Percentiles rank a stretch among this genome's conserved stretches.
Evolutionary conservation across 129 eudicot species (phyloP).

Genomic region (Chrysanthemum makinoi): DNA sequence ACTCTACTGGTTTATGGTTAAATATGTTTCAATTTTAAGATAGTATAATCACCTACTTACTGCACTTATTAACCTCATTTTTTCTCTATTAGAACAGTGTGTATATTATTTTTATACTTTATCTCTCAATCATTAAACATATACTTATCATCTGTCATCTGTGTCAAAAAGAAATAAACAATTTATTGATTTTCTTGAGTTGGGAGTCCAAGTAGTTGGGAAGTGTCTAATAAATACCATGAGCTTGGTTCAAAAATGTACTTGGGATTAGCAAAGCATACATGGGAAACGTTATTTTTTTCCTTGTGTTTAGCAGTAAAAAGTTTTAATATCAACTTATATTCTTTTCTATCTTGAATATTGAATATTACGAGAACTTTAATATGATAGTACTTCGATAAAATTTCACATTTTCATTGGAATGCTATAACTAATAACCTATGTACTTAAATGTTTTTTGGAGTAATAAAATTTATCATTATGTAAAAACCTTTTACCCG

Average conservation of each 20-base stretch:
- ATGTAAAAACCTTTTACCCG: no score
- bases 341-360: neutral
- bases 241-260: conserved; percentile 11
- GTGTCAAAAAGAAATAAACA: neutral
- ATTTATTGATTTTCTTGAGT: conserved; percentile 16
- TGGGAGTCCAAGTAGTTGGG: conserved; percentile 21
- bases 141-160: neutral
- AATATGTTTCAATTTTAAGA: no score
- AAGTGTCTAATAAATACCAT: conserved; percentile 20
- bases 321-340: neutral
- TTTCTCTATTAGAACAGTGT: no score
- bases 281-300: neutral
- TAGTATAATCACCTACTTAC: no score
- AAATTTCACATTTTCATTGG: neutral
- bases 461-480: no score
- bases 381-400: neutral
- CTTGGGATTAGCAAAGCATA: conserved; percentile 16
- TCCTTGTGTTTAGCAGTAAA: no score
- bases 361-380: neutral
- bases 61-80: no score
- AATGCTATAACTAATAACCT: neutral
- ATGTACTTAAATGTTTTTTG: no score
- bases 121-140: neutral
- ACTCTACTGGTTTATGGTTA: no score
- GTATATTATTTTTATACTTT: neutral